A percentile compares a stretch with the other conserved stretches of the same genome.
Evolutionary conservation across 2,329 filamentous ascomycete genomes (phyloP).

Genomic region (Phialemoniopsis sp.): DNA sequence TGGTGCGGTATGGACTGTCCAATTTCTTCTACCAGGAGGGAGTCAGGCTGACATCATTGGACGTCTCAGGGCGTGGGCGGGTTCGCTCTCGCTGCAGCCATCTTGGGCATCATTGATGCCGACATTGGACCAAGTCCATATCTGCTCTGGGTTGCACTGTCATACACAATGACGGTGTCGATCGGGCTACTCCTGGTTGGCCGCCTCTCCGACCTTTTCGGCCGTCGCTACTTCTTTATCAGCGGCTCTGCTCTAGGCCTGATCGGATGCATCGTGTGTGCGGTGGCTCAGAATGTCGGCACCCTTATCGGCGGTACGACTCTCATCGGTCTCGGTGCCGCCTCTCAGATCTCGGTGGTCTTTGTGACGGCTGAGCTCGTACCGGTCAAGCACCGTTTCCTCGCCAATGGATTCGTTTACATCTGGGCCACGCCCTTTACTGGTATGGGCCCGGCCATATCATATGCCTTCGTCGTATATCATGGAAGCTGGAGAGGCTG

Average conservation of each 20-base stretch:
- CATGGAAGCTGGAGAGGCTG: slow-evolving; percentile 16
- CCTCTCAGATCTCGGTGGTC: slow-evolving; percentile 22
- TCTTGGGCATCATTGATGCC: slow-evolving; percentile 3
- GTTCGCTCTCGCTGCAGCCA: neutral
- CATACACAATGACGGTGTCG: slow-evolving; percentile 25
- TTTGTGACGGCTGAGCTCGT: slow-evolving; percentile 29
- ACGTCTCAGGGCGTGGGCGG: no score
- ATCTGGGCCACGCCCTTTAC: slow-evolving; percentile 20
- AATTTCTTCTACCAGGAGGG: no score
- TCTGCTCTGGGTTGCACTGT: slow-evolving; percentile 28
- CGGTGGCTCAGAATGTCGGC: slow-evolving; percentile 23
- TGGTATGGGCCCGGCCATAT: slow-evolving; percentile 16
- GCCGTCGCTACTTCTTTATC: slow-evolving; percentile 32
- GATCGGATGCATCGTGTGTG: slow-evolving; percentile 28
- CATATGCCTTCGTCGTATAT: slow-evolving; percentile 16
- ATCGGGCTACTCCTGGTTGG: slow-evolving; percentile 28
- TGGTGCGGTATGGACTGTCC: no score
- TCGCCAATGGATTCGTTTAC: slow-evolving; percentile 22
- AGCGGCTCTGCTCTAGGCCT: slow-evolving; percentile 28
- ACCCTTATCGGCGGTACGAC: slow-evolving; percentile 26
- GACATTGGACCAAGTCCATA: slow-evolving; percentile 20
- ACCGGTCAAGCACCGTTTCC: slow-evolving; percentile 25
- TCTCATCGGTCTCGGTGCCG: slow-evolving; percentile 24
- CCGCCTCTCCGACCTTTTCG: slow-evolving; percentile 31
- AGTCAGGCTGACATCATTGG: no score